These are phyloP conservation scores for Blastobotrys capitulatus DNA, from an alignment of 1,139 yeast genomes.

Conservation along the genomic window DNA sequence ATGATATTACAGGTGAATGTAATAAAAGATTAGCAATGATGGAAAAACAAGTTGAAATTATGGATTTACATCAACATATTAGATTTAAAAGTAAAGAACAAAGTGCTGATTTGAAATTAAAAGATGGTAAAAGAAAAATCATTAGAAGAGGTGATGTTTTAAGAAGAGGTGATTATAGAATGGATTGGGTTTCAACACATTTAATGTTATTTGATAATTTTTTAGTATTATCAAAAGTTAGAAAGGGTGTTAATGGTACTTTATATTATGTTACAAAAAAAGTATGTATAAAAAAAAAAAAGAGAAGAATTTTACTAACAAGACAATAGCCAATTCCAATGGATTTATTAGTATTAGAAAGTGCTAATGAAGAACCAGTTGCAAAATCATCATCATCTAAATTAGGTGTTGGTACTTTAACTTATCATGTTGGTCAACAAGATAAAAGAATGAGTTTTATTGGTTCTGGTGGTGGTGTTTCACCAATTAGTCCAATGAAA, in stretches of 20 bases:
- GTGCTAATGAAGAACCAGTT: conserved; percentile 32
- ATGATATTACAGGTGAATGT: conserved; percentile 42
- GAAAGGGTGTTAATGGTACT: conserved; percentile 31
- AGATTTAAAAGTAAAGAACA: conserved; percentile 37
- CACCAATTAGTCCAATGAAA: conserved; percentile 9
- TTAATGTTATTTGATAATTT: conserved; percentile 68
- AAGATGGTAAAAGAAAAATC: conserved; percentile 52
- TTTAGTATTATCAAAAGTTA: conserved; percentile 56
- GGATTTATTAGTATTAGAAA: conserved; percentile 35
- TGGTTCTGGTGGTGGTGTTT: conserved; percentile 8
- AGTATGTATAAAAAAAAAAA: conserved; percentile 15
- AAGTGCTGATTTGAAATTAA: conserved; percentile 44
- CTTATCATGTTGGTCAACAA: conserved; percentile 17
- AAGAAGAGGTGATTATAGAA: conserved; percentile 57
- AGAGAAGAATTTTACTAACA: conserved; percentile 10
- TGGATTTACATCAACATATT: conserved; percentile 30
- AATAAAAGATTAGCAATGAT: conserved; percentile 41
- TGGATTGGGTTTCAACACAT: conserved; percentile 43
- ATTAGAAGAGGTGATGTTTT: conserved; percentile 55
- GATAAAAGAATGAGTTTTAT: conserved; percentile 8
- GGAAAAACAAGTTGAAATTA: conserved; percentile 39
- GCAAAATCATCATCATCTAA: conserved; percentile 28
- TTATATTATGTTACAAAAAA: conserved; percentile 32
- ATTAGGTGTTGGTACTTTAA: conserved; percentile 29
- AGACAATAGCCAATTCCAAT: conserved; percentile 36